Conservation (phyloP, 78 protist genomes). For the Dictyostelium capitatum region DNA sequence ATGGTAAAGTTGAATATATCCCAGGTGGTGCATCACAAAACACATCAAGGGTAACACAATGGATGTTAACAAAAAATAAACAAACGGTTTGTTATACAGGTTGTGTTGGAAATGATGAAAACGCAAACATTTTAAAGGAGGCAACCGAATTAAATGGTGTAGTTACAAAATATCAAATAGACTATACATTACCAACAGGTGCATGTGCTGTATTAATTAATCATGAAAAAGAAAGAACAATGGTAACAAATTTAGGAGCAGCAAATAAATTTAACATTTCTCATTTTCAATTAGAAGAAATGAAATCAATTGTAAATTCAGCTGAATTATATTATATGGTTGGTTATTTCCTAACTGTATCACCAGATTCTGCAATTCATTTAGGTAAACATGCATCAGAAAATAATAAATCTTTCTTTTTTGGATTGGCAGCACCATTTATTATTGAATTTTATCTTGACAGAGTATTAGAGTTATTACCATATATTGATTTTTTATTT, state of each 20-base stretch:
- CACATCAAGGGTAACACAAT: conserved; percentile 75
- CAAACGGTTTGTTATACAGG: conserved; percentile 89
- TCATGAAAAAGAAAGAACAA: conserved; percentile 89
- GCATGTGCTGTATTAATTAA: conserved; percentile 95
- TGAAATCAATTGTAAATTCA: conserved; percentile 70
- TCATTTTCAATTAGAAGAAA: conserved; percentile 85
- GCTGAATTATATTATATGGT: conserved; percentile 90
- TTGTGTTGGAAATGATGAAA: conserved; percentile 95
- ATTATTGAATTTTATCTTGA: conserved; percentile 92
- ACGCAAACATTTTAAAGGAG: conserved; percentile 72
- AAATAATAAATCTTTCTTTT: conserved; percentile 85
- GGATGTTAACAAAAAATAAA: conserved; percentile 88
- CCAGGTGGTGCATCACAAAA: conserved; percentile 97
- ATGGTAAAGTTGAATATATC: conserved; percentile 86
- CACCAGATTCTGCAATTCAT: conserved; percentile 82
- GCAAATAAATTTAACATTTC: conserved; percentile 92
- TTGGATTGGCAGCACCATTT: conserved; percentile 96
- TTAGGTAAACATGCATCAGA: conserved; percentile 93
- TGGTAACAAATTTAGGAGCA: conserved; percentile 89
- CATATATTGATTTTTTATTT: conserved; percentile 94
- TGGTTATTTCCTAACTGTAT: conserved; percentile 96
- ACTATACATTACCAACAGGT: conserved; percentile 94
- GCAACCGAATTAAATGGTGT: conserved; percentile 88
- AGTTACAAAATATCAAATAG: conserved; percentile 39
- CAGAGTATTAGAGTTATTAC: conserved; percentile 78